Percentiles rank a stretch among this genome's conserved stretches.
Evolutionary conservation across 345 rosid genomes (phyloP).

Genomic region (Salix viminalis): DNA sequence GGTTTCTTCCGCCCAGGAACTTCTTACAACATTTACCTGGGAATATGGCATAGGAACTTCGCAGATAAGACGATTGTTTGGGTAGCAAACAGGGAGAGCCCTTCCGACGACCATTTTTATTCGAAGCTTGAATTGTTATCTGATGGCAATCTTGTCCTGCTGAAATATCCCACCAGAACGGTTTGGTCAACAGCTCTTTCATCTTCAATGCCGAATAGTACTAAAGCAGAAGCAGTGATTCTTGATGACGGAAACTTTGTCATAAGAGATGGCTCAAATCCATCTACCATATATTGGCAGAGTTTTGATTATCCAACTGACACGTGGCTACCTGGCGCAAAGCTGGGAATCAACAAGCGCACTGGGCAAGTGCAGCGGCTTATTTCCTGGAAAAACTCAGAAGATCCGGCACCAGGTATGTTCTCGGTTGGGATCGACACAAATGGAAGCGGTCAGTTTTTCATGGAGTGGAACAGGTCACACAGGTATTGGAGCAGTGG

Average conservation of each 20-base stretch:
- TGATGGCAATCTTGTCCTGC: too few species aligned
- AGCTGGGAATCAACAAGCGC: slow-evolving; percentile 16
- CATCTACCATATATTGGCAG: slow-evolving; percentile 16
- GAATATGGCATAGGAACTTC: neutral
- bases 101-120: neutral
- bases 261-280: slow-evolving; percentile 4
- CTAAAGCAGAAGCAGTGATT: slow-evolving; percentile 19
- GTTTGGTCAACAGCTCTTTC: too few species aligned
- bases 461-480: slow-evolving; percentile 8
- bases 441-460: slow-evolving; percentile 10
- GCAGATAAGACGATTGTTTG: neutral
- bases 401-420: slow-evolving; percentile 29
- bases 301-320: slow-evolving; percentile 31
- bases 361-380: neutral
- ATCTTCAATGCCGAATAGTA: neutral
- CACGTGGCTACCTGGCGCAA: slow-evolving; percentile 19
- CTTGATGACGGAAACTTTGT: slow-evolving; percentile 26
- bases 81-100: neutral
- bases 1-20: neutral
- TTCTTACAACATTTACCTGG: neutral
- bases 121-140: too few species aligned
- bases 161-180: too few species aligned
- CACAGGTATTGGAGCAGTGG: slow-evolving; percentile 16
- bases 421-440: slow-evolving; percentile 18
- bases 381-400: slow-evolving; percentile 18